These are phyloP conservation scores for Saccharomyces pastorianus DNA, from an alignment of 1,139 yeast species.

Conservation along the genomic window DNA sequence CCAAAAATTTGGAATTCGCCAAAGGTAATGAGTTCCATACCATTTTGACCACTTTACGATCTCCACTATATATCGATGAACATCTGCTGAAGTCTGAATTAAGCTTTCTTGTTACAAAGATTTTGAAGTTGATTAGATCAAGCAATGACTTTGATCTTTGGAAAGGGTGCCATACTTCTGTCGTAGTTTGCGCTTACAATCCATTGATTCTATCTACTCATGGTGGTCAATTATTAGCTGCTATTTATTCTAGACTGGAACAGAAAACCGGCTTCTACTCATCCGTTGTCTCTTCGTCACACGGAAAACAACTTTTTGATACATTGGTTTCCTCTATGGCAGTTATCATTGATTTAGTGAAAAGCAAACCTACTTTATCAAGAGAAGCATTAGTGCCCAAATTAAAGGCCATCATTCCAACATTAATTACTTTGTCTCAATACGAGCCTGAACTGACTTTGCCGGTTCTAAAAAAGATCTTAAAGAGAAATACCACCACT, in stretches of 20 bases:
- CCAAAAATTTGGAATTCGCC: constrained; percentile 29
- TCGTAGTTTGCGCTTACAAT: constrained; percentile 42
- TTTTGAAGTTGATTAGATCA: constrained; percentile 47
- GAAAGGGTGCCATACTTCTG: constrained; percentile 54
- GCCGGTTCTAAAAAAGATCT: constrained; percentile 42
- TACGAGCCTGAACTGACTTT: constrained; percentile 36
- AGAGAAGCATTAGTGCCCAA: constrained; percentile 81
- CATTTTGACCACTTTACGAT: constrained; percentile 29
- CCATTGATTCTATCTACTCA: constrained; percentile 44
- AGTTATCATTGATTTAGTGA: constrained; percentile 45
- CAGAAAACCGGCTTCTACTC: constrained; percentile 28
- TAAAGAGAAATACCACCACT: constrained; percentile 63
- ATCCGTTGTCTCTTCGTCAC: constrained; percentile 24
- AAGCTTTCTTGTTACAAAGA: constrained; percentile 48
- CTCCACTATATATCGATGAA: constrained; percentile 33
- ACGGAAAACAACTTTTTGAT: constrained; percentile 35
- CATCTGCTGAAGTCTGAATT: constrained; percentile 44
- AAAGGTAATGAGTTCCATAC: constrained; percentile 30
- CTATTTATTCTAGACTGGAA: constrained; percentile 45
- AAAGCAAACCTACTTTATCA: constrained; percentile 77
- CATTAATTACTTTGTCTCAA: constrained; percentile 38
- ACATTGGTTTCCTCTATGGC: constrained; percentile 45
- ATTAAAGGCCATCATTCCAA: constrained; percentile 52
- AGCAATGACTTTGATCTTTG: constrained; percentile 45
- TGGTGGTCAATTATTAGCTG: constrained; percentile 54